A percentile compares a stretch with the other conserved stretches of the same genome.
These are phyloP conservation scores for Trichoderma simmonsii DNA, from an alignment of 2,329 filamentous ascomycete genomes.

Conservation along the genomic window DNA sequence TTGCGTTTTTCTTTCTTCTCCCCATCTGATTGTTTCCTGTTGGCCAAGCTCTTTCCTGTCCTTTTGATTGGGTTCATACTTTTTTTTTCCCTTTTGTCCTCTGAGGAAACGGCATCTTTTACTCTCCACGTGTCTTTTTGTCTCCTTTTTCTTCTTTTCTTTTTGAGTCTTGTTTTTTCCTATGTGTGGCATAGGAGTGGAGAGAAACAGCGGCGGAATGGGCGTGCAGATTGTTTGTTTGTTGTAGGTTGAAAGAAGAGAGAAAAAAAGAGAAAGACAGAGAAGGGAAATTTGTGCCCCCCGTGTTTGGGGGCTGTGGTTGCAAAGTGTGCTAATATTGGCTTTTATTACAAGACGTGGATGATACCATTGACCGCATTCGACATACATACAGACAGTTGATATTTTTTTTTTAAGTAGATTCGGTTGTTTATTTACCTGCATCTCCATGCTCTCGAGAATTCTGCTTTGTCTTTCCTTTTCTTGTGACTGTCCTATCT, in stretches of 20 bases:
- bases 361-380: constrained; percentile 44
- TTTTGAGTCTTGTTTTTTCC: constrained; percentile 13
- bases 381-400: constrained; percentile 22
- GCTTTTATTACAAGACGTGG: constrained; percentile 35
- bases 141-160: constrained; percentile 7
- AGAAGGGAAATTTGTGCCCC: constrained; percentile 3
- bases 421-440: constrained; percentile 11
- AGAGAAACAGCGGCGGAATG: constrained; percentile 15
- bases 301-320: neutral
- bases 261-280: neutral
- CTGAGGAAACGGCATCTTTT: constrained; percentile 6
- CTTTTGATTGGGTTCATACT: constrained; percentile 16
- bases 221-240: neutral
- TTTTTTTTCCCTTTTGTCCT: constrained; percentile 23
- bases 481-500: neutral
- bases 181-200: neutral
- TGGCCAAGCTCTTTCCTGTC: constrained; percentile 8
- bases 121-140: neutral
- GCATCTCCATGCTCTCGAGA: constrained; percentile 3
- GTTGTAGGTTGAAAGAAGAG: neutral
- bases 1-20: neutral
- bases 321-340: constrained; percentile 25
- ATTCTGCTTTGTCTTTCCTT: neutral
- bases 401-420: constrained; percentile 12
- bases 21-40: neutral